A percentile compares a stretch with the other conserved stretches of the same genome.
Evolutionary conservation across 805 yeast species (phyloP).

Genomic region (Cyberlindnera suaveolens): DNA sequence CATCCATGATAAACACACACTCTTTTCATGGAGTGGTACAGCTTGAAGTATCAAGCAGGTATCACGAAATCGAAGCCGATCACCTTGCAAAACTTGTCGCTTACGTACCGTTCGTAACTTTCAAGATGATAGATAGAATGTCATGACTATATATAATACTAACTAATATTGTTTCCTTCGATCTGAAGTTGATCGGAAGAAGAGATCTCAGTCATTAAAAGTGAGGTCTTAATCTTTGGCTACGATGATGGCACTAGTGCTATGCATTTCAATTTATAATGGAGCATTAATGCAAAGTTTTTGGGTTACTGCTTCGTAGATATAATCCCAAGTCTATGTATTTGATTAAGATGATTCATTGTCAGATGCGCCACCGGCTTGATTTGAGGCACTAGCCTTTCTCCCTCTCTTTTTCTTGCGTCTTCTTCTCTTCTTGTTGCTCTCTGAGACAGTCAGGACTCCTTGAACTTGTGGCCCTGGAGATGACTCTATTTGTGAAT

Average conservation of each 20-base stretch:
- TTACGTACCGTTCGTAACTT: constrained; percentile 23
- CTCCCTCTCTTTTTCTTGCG: constrained; percentile 9
- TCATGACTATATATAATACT: constrained; percentile 13
- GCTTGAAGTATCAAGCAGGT: constrained; percentile 17
- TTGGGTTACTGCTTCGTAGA: not conserved
- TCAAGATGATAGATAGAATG: constrained; percentile 8
- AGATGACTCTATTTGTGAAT: not conserved
- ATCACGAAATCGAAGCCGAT: no score
- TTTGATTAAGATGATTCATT: constrained; percentile 2
- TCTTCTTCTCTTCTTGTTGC: constrained; percentile 12
- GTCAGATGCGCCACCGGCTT: constrained; percentile 1
- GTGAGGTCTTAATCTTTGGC: constrained; percentile 37
- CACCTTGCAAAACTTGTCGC: constrained; percentile 18
- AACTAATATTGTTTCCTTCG: not conserved
- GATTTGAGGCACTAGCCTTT: not conserved
- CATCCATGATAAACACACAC: constrained; percentile 22
- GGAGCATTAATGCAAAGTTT: not conserved
- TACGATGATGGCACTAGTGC: constrained; percentile 51
- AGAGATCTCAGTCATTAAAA: constrained; percentile 16
- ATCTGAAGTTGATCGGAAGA: constrained; percentile 9
- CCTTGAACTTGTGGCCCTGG: not conserved
- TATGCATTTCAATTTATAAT: constrained; percentile 25
- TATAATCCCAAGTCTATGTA: no score
- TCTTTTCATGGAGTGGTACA: constrained; percentile 49
- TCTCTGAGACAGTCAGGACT: not conserved